phyloP scores from a whole-genome alignment of 768 basidiomycete species.

The Lactarius tabidus region DNA sequence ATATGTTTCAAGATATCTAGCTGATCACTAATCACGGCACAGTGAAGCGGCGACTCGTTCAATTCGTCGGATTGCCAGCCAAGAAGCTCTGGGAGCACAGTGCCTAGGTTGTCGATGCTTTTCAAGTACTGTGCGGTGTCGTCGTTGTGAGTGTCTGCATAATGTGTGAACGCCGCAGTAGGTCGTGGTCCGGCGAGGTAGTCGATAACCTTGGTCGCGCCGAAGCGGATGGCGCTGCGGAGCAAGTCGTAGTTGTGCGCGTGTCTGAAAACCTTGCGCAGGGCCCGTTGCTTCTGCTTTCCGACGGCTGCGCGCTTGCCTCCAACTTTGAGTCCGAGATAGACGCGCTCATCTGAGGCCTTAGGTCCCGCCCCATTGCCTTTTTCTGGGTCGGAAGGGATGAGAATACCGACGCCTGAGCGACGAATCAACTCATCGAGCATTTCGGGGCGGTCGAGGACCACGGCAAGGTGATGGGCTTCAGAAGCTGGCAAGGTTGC shows the following conservation, averaged over 20 bases:
- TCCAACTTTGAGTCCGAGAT: slow-evolving; percentile 58
- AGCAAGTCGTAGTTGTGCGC: slow-evolving; percentile 8
- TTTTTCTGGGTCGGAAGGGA: slow-evolving; percentile 29
- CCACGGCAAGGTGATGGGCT: slow-evolving; percentile 23
- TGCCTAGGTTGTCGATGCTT: slow-evolving; percentile 38
- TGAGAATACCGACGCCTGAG: slow-evolving; percentile 38
- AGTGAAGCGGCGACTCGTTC: slow-evolving; percentile 51
- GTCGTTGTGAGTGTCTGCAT: slow-evolving; percentile 41
- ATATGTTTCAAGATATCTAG: slow-evolving; percentile 43
- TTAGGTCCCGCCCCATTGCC: slow-evolving; percentile 32
- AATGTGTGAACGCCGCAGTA: slow-evolving; percentile 48
- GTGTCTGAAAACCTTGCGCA: not conserved
- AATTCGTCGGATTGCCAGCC: slow-evolving; percentile 47
- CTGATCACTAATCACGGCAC: slow-evolving; percentile 38
- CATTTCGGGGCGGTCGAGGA: slow-evolving; percentile 47
- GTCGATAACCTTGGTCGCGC: slow-evolving; percentile 35
- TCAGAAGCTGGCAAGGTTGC: slow-evolving; percentile 27
- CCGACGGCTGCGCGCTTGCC: slow-evolving; percentile 62
- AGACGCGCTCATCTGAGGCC: slow-evolving; percentile 39
- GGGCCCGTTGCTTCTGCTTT: slow-evolving; percentile 33
- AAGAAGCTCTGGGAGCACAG: slow-evolving; percentile 44
- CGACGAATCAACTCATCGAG: slow-evolving; percentile 55
- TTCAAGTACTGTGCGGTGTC: slow-evolving; percentile 42
- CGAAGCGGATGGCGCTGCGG: not conserved
- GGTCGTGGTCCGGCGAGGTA: slow-evolving; percentile 48